Evolutionary conservation across 1,139 yeast genomes (phyloP).

Genomic region (Scheffersomyces insectosa): DNA sequence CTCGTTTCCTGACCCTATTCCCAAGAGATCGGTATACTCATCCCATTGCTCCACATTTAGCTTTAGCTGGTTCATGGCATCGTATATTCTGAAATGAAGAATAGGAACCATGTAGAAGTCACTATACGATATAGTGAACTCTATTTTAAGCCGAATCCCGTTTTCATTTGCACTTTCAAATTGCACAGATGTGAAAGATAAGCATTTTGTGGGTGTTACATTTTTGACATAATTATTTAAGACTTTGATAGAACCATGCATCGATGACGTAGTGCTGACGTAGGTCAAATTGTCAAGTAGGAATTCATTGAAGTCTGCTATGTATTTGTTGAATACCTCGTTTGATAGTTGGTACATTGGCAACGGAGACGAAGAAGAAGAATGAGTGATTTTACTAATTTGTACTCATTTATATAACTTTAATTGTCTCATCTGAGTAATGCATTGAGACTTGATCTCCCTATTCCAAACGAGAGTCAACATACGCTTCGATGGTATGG

Average conservation of each 20-base stretch:
- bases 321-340: slow-evolving; percentile 15
- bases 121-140: slow-evolving; percentile 32
- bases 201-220: too few relatives aligned
- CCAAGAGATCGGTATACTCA: background rate
- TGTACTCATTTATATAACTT: too few relatives aligned
- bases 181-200: too few relatives aligned
- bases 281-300: slow-evolving; percentile 7
- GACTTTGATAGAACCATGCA: slow-evolving; percentile 4
- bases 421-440: too few relatives aligned
- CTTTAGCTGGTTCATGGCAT: background rate
- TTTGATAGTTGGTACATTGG: slow-evolving; percentile 12
- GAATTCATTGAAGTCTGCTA: slow-evolving; percentile 13
- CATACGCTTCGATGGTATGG: too few relatives aligned
- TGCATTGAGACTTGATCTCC: too few relatives aligned
- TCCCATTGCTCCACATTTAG: background rate
- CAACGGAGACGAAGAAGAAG: too few relatives aligned
- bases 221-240: slow-evolving; percentile 10
- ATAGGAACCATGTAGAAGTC: slow-evolving; percentile 35
- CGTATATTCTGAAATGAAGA: slow-evolving; percentile 22
- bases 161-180: too few relatives aligned
- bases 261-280: background rate
- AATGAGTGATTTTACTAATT: too few relatives aligned
- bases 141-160: slow-evolving; percentile 3
- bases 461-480: too few relatives aligned
- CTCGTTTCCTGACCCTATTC: background rate